Conservation (phyloP, 306 rosid genomes). For the Notholithocarpus densiflorus region DNA sequence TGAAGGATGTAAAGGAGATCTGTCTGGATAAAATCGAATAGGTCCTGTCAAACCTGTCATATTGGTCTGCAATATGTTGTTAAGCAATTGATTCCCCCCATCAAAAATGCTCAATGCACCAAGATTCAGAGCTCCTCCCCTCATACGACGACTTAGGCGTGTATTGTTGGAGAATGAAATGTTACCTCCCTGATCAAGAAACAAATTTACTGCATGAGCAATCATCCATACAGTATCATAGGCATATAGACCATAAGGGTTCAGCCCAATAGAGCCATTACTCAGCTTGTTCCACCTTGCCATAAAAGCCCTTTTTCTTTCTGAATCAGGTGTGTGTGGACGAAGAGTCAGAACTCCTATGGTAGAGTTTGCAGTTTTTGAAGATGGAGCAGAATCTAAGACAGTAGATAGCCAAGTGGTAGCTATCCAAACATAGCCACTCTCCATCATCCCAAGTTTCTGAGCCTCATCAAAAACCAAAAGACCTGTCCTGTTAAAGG, state of each 20-base stretch:
- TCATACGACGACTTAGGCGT: neutral
- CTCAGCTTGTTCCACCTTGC: slow-evolving; percentile 46
- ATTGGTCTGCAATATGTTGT: slow-evolving; percentile 33
- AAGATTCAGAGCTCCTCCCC: slow-evolving; percentile 31
- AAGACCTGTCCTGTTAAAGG: slow-evolving; percentile 33
- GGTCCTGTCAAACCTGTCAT: slow-evolving; percentile 45
- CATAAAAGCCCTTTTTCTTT: slow-evolving; percentile 30
- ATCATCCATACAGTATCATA: slow-evolving; percentile 56
- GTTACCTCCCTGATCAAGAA: slow-evolving; percentile 38
- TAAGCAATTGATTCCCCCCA: slow-evolving; percentile 39
- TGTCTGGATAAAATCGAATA: slow-evolving; percentile 29
- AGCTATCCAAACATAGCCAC: slow-evolving; percentile 55
- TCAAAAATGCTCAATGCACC: slow-evolving; percentile 37
- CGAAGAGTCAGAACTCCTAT: slow-evolving; percentile 54
- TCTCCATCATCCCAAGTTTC: slow-evolving; percentile 47
- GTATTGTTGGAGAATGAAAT: slow-evolving; percentile 32
- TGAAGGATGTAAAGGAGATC: slow-evolving; percentile 35
- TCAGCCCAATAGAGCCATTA: slow-evolving; percentile 51
- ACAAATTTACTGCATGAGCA: slow-evolving; percentile 36
- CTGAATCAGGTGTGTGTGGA: slow-evolving; percentile 38
- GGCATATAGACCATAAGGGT: slow-evolving; percentile 49
- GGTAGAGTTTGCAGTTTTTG: slow-evolving; percentile 27
- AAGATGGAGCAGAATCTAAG: slow-evolving; percentile 38
- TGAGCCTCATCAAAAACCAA: slow-evolving; percentile 44
- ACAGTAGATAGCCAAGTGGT: slow-evolving; percentile 51